phyloP scores from a whole-genome alignment of 78 protist species.

The Anaeramoeba flamelloides region DNA sequence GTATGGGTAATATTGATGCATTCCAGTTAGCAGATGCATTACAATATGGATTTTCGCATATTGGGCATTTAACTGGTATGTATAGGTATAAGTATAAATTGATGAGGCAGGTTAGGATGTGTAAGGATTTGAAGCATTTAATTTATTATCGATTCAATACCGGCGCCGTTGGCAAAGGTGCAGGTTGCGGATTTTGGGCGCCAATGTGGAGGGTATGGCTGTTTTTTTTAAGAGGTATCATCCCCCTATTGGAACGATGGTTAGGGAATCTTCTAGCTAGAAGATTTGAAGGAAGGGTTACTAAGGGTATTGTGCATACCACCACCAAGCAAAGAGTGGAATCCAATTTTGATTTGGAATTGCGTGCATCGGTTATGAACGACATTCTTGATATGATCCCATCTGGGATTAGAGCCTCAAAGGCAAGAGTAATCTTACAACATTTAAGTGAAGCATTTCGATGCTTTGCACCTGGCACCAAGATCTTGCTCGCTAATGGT shows the following conservation, averaged over 20 bases:
- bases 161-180: conserved; percentile 96
- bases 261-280: conserved; percentile 96
- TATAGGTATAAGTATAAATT: conserved; percentile 97
- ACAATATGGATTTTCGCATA: conserved; percentile 88
- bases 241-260: conserved; percentile 97
- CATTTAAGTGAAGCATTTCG: conserved; percentile 96
- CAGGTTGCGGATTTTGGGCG: conserved; percentile 99
- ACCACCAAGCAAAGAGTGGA: conserved; percentile 98
- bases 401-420: conserved; percentile 73
- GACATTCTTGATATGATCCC: conserved; percentile 99
- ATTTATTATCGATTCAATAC: conserved; percentile 92
- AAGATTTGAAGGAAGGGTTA: conserved; percentile 92
- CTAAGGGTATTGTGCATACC: conserved; percentile 79
- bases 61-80: conserved; percentile 99
- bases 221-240: conserved; percentile 96
- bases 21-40: conserved; percentile 90
- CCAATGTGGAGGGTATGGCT: conserved; percentile 99
- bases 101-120: conserved; percentile 82
- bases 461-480: conserved; percentile 32
- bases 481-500: background rate
- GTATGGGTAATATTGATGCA: conserved; percentile 84
- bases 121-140: conserved; percentile 91
- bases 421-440: conserved; percentile 74
- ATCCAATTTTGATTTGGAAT: conserved; percentile 86
- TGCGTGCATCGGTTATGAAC: conserved; percentile 92